Percentiles rank a stretch among this genome's conserved stretches.
These are phyloP conservation scores for Tricladium varicosporioides DNA, from an alignment of 2,329 filamentous ascomycete genomes.

Conservation along the genomic window DNA sequence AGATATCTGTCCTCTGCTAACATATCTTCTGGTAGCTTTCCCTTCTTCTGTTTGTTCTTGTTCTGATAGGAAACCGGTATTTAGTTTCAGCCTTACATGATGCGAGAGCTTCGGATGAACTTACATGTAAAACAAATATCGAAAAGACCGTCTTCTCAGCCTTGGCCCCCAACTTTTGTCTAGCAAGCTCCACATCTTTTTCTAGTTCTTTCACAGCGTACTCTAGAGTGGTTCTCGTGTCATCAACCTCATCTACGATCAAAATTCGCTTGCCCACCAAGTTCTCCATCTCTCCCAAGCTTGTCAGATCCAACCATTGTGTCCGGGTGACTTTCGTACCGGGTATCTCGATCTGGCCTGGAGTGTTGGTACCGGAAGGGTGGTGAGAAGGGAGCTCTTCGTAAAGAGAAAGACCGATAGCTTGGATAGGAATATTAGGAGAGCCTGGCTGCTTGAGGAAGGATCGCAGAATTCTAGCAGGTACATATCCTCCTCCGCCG, in stretches of 20 bases:
- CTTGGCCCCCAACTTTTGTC: conserved; percentile 68
- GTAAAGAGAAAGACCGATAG: conserved; percentile 96
- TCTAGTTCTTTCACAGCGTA: conserved; percentile 90
- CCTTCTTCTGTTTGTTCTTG: conserved; percentile 97
- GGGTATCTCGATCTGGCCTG: conserved; percentile 58
- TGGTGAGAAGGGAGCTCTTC: conserved; percentile 67
- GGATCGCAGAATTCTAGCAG: conserved; percentile 92
- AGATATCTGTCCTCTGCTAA: conserved; percentile 70
- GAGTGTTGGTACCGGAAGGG: conserved; percentile 47
- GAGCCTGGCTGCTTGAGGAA: conserved; percentile 88
- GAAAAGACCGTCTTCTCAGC: conserved; percentile 82
- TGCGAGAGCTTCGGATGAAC: background rate
- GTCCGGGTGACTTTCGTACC: conserved; percentile 96
- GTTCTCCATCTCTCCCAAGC: conserved; percentile 79
- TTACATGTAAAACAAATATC: conserved; percentile 91
- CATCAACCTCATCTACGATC: conserved; percentile 94
- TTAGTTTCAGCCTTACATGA: conserved; percentile 9
- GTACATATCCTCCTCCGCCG: conserved; percentile 94
- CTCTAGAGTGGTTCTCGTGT: conserved; percentile 90
- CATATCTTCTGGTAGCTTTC: conserved; percentile 75
- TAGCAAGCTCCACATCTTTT: conserved; percentile 87
- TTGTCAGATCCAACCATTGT: conserved; percentile 93
- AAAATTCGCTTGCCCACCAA: conserved; percentile 87
- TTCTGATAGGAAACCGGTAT: conserved; percentile 55
- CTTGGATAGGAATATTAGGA: conserved; percentile 98